Base-by-base conservation (phyloP, 2,329 filamentous ascomycete genomes). In the Phyllosticta citriasiana region DNA sequence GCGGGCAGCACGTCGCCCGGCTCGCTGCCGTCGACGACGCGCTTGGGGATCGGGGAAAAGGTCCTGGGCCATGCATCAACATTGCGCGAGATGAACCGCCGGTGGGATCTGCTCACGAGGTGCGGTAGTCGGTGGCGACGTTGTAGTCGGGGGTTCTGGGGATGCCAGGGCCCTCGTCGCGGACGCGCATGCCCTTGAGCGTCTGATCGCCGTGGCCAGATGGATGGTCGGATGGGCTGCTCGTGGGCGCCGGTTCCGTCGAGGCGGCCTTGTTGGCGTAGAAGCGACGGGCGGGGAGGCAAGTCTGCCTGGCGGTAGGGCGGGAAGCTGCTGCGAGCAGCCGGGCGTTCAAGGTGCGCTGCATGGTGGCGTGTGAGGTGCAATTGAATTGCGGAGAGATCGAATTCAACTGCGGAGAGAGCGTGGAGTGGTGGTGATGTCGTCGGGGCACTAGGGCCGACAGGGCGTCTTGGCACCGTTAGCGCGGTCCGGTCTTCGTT, bases 11-110 rank as follows among this genome's bases (percentile, higher is more conserved):
- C 79, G 3, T 88, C 84, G 50, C 81, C 84, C 53, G 88, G 85
- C 77, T 97, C 93, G 72, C 88, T 95, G 70, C 92, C 94, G 71
- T 96, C 88, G 83, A 96, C 91, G 63, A 97, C 83, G 66, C 86
- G 83, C 79, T 89, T 92, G 62, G 94, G 93, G 24, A 97, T 86
- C 22, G 93, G 94, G 1, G 93, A 96, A 77, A 90, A 99, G 71
- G 85, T 86, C 63, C 93, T 97, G 40, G 62, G 30, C 53, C 55
- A 50, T 16, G 35, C 54, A 65, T 74, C 63, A 73, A 70, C 57
- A 51, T 22, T 57, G 40, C n/a, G 26, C 35, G 54, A 55, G 40
- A 47, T 33, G 35, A 30, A 61, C 57, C 51, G 61, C 57, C 40
- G 40, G 40, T 47, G 40, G 19, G 40, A 14, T 47, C 55, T 64